Evolutionary conservation across 108 stramenopile genomes (phyloP).

Genomic region (Cyclotella choctawhatcheeana): DNA sequence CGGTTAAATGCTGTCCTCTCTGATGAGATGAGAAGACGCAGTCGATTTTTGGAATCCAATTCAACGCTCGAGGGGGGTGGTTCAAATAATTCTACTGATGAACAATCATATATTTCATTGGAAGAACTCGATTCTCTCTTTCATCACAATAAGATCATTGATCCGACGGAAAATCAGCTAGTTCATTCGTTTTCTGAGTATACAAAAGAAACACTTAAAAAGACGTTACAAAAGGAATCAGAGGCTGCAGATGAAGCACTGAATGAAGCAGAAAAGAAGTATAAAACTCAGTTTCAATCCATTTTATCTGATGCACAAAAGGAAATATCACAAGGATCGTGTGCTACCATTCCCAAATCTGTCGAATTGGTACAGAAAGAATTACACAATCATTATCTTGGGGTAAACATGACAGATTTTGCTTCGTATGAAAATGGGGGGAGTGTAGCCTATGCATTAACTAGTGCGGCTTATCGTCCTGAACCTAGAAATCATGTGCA

Average conservation of each 20-base stretch:
- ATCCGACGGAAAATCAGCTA: background rate
- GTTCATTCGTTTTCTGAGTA: background rate
- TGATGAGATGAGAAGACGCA: too few relatives aligned
- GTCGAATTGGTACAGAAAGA: slow-evolving; percentile 20
- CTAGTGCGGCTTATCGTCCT: slow-evolving; percentile 21
- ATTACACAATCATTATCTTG: background rate
- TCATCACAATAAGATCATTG: background rate
- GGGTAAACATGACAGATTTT: slow-evolving; percentile 12
- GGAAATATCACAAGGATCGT: background rate
- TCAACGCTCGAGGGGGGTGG: too few relatives aligned
- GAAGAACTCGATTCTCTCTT: background rate
- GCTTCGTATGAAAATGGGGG: slow-evolving; percentile 26
- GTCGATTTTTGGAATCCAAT: too few relatives aligned
- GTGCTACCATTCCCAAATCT: slow-evolving; percentile 8
- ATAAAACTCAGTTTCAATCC: background rate
- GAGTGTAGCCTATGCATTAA: slow-evolving; percentile 20
- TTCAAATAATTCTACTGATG: too few relatives aligned
- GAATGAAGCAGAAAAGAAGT: too few relatives aligned
- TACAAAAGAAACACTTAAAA: background rate
- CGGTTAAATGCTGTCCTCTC: too few relatives aligned
- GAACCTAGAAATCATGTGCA: slow-evolving; percentile 5
- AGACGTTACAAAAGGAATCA: background rate
- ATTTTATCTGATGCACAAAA: background rate
- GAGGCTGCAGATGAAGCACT: background rate
- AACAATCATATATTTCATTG: too few relatives aligned